Evolutionary conservation across 1,139 yeast species (phyloP).

Genomic region (Lodderomyces oxycetoniae): DNA sequence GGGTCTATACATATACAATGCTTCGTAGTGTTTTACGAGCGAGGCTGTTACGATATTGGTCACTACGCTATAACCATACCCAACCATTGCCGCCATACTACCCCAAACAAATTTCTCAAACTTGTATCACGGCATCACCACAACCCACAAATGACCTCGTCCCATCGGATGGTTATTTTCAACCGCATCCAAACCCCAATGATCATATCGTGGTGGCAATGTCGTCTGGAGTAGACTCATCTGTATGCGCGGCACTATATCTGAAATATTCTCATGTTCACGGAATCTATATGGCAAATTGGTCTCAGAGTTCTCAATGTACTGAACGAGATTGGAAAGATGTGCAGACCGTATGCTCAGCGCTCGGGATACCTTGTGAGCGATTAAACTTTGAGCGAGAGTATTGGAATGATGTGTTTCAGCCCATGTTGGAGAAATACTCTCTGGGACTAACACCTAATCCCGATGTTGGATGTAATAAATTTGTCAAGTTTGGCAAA

Average conservation of each 20-base stretch:
- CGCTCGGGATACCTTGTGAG: slow-evolving; percentile 62
- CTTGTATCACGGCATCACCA: not conserved
- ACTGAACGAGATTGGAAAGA: slow-evolving; percentile 88
- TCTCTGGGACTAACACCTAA: slow-evolving; percentile 80
- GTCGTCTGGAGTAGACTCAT: slow-evolving; percentile 97
- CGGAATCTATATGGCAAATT: slow-evolving; percentile 92
- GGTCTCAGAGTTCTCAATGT: slow-evolving; percentile 71
- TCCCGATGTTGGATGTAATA: slow-evolving; percentile 89
- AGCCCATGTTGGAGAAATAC: slow-evolving; percentile 81
- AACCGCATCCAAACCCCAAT: slow-evolving; percentile 40
- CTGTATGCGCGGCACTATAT: slow-evolving; percentile 77
- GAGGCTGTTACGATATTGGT: slow-evolving; percentile 2
- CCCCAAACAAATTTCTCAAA: slow-evolving; percentile 5
- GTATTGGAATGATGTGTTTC: slow-evolving; percentile 88
- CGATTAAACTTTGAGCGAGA: slow-evolving; percentile 83
- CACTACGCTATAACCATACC: slow-evolving; percentile 4
- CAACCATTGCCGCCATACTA: slow-evolving; percentile 12
- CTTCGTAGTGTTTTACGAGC: too few relatives aligned
- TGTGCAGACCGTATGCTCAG: slow-evolving; percentile 60
- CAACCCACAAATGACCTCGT: slow-evolving; percentile 9
- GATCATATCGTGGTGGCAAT: slow-evolving; percentile 79
- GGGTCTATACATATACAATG: too few relatives aligned
- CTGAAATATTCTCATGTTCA: slow-evolving; percentile 47
- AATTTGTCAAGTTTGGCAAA: slow-evolving; percentile 79
- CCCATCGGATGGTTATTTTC: slow-evolving; percentile 20